Evolutionary conservation across 331 rosid species (phyloP).

Genomic region (Phaseolus coccineus): DNA sequence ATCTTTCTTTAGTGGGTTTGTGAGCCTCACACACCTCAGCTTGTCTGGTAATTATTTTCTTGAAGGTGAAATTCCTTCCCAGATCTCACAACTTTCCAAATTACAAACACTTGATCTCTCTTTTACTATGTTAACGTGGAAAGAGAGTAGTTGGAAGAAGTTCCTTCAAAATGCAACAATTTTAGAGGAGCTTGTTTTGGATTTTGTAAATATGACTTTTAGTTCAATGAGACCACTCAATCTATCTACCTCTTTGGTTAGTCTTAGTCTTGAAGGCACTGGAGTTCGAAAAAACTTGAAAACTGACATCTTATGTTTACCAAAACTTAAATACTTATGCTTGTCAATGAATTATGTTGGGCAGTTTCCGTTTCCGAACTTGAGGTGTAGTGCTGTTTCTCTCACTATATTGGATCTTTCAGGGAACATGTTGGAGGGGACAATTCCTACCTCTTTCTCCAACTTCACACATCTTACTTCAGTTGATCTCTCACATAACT

Average conservation of each 20-base stretch:
- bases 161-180: conserved; percentile 4
- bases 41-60: fast-evolving
- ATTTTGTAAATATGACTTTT: neutral
- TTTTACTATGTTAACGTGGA: neutral
- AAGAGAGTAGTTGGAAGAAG: neutral
- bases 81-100: conserved; percentile 42
- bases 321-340: neutral
- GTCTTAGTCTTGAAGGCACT: neutral
- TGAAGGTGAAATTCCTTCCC: conserved; percentile 13
- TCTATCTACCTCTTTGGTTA: conserved; percentile 5
- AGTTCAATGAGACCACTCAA: neutral
- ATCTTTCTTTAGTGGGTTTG: neutral
- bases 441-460: neutral
- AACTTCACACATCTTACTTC: neutral
- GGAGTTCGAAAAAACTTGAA: neutral
- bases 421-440: no score
- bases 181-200: neutral
- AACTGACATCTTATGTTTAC: no score
- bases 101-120: conserved; percentile 10
- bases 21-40: neutral
- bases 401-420: no score
- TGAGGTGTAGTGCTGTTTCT: no score
- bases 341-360: no score
- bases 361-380: no score
- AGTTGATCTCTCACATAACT: neutral